Evolutionary conservation across 202 grass and related monocot genomes (phyloP).

Genomic region (Zoysia matrella): DNA sequence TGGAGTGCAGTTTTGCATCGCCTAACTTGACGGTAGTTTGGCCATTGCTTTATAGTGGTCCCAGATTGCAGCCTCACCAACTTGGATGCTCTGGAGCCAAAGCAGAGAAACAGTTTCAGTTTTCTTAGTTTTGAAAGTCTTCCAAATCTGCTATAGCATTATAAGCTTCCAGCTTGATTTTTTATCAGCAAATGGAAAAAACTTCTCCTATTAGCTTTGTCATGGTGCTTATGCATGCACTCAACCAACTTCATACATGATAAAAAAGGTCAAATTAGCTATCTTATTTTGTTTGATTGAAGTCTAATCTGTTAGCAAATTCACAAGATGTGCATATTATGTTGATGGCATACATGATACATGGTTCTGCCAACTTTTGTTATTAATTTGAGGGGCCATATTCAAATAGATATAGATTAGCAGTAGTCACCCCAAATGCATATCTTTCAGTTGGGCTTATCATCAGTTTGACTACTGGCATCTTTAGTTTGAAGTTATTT

Average conservation of each 20-base stretch:
- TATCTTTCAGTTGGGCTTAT: not conserved
- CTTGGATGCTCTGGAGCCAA: conserved; percentile 4
- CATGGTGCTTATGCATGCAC: conserved; percentile 8
- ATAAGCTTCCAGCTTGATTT: too few relatives aligned
- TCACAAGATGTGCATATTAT: conserved; percentile 16
- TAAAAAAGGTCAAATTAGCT: not conserved
- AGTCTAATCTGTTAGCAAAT: not conserved
- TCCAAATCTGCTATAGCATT: too few relatives aligned
- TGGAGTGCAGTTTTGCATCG: conserved; percentile 8
- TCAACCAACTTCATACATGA: conserved; percentile 18
- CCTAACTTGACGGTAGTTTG: conserved; percentile 16
- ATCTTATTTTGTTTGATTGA: conserved; percentile 23
- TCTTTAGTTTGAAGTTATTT: not conserved
- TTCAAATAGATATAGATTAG: not conserved
- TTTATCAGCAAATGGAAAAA: too few relatives aligned
- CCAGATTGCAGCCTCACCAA: not conserved
- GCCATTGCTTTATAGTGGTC: conserved; percentile 23
- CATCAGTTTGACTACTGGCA: not conserved
- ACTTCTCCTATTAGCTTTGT: not conserved
- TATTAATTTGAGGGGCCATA: not conserved
- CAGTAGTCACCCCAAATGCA: not conserved
- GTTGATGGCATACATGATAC: not conserved
- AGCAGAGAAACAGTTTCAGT: not conserved
- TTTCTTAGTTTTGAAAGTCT: conserved; percentile 16
- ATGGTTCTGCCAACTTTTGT: not conserved